These are phyloP conservation scores for Pleurotus salmoneostramineus DNA, from an alignment of 768 basidiomycete genomes.

Conservation along the genomic window DNA sequence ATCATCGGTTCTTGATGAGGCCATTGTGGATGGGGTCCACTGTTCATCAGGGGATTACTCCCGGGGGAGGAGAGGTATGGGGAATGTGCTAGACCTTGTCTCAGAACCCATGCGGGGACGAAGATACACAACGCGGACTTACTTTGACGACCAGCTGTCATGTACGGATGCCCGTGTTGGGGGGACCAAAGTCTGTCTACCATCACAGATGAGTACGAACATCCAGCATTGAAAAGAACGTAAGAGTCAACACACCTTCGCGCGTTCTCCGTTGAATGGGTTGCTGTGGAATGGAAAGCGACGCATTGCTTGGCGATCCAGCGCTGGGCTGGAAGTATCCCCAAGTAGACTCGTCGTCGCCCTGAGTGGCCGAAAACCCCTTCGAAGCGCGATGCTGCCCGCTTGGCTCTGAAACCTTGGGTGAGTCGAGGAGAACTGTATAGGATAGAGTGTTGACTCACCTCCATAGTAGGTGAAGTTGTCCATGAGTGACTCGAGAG, in stretches of 20 bases:
- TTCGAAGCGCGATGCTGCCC: neutral
- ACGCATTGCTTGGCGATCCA: neutral
- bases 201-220: neutral
- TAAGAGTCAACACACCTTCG: neutral
- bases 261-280: neutral
- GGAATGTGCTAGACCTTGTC: neutral
- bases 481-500: neutral
- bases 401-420: neutral
- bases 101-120: neutral
- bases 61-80: neutral
- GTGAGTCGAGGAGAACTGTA: neutral
- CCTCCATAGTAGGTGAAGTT: constrained; percentile 1
- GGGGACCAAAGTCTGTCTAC: constrained; percentile 2
- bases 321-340: neutral
- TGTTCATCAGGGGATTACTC: neutral
- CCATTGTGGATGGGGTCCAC: neutral
- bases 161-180: neutral
- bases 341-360: neutral
- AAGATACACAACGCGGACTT: neutral
- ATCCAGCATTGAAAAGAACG: neutral
- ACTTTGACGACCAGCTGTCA: neutral
- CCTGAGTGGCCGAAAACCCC: neutral
- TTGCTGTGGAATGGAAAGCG: neutral
- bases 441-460: neutral
- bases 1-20: neutral